Evolutionary conservation across 306 rosid genomes (phyloP), one percentile per base, ranked within the genome.

Genomic region (Spatholobus suberectus): DNA sequence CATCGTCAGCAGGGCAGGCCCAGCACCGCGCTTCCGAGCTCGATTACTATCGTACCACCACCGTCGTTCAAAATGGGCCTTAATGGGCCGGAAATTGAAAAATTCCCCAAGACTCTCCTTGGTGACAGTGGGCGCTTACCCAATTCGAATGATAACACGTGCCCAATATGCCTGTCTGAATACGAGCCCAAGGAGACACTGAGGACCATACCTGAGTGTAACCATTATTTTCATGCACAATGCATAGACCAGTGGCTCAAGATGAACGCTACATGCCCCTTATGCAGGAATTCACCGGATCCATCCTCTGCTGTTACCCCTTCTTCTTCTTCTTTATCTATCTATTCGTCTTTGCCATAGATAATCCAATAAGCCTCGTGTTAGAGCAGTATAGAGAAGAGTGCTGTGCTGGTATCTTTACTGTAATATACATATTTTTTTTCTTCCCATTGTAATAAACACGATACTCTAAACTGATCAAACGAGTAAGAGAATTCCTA

Each of bases 191-290:
- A 86, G 51, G 95, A 95, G 34, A 73, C 81, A 0, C 43, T 95
- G 26, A 86, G 97, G 79, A 87, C 89, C 44, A 92, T 94, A 58
- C 97, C 96, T 0, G 87, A 88, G 11, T 94, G 97, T 51, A 85
- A 73, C 34, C 98, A 91, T 49, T 89, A 90, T 74, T 94, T 91
- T 79, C 97, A 92, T 73, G 90, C 77, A 15, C 59, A 51, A 5
- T 92, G 96, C 65, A 73, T 92, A 8, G 97, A 94, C 26, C 91
- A 86, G 18, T 94, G 97, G 98, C 94, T 92, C 21, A 90, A 78
- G 80, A 73, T 90, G 88, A 93, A 88, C 21, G 89, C 90, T 23
- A 82, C 98, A 0, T 94, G 97, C 23, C 97, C 98, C 2, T 32
- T 94, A 0, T 94, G 98, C 24, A 75, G 97, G 13, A 92, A 84